Base-by-base conservation (phyloP, 257 asterid species). In the Schizonepeta tenuifolia region DNA sequence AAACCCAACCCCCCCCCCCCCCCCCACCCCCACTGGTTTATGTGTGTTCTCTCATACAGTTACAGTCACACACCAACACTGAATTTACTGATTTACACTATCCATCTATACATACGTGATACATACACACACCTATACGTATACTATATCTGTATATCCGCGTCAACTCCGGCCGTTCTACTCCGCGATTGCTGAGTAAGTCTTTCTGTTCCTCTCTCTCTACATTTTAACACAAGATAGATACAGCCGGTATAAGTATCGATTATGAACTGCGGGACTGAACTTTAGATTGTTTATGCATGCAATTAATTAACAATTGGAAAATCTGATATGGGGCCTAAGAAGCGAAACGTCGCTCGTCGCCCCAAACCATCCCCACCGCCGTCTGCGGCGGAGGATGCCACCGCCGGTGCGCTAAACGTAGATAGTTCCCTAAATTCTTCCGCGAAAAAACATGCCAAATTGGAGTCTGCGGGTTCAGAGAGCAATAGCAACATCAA, bases 301-400 rank as follows among this genome's bases (percentile, higher is more conserved):
- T 82, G 81, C 77, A 62, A 63, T 71, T 71, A 58, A 75, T 65
- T 73, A 69, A 60, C 58, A 18, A 10, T 13, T 8, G 75, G 75
- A 59, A 21, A 75, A 65, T 72, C 75, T 69, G 81, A 76, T 43
- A 82, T 82, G 86, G 86, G 82, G 73, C 83, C 69, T 65, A 82
- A 79, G 82, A 82, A 82, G 83, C 86, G 86, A 50, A 76, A 38
- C 70, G 54, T 74, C 80, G 83, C 76, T 72, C 73, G 78, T 54
- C 85, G 85, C 83, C 70, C 85, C 83, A 81, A 79, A 56, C 69
- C 83, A 69, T 64, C 81, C 40, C 76, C 65, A 49, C 31, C 77
- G 7, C 33, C 65, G 5, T 21, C 67, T 7, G 63, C 66, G 67
- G 51, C 74, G 7, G 36, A 31, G 1, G 36, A 31, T 31, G 36